phyloP scores from a whole-genome alignment of 345 rosid species.

The Bruguiera sexangula region DNA sequence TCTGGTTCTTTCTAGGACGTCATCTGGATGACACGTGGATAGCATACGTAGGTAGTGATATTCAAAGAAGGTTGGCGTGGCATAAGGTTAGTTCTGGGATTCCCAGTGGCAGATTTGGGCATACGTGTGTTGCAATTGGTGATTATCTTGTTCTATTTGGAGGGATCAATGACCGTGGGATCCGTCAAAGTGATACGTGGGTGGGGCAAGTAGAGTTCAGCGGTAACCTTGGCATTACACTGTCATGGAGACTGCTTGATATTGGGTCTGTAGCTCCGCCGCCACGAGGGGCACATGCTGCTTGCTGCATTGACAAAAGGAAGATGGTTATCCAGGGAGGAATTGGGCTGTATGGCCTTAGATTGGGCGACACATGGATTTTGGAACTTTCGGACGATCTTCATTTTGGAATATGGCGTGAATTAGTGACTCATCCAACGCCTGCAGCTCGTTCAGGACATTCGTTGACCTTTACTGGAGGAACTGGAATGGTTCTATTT shows the following conservation, averaged over 20 bases:
- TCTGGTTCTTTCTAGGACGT: slow-evolving; percentile 48
- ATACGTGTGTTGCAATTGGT: slow-evolving; percentile 60
- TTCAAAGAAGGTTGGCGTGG: slow-evolving; percentile 50
- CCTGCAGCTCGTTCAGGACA: slow-evolving; percentile 98
- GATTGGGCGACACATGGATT: slow-evolving; percentile 85
- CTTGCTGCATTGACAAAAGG: slow-evolving; percentile 58
- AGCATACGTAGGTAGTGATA: slow-evolving; percentile 53
- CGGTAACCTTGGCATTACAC: slow-evolving; percentile 38
- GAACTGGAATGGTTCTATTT: slow-evolving; percentile 52
- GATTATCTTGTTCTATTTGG: slow-evolving; percentile 70
- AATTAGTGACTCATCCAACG: slow-evolving; percentile 47
- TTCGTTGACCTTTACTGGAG: slow-evolving; percentile 64
- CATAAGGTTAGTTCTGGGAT: slow-evolving; percentile 60
- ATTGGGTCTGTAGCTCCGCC: slow-evolving; percentile 59
- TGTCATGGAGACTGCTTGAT: slow-evolving; percentile 67
- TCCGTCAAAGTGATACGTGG: slow-evolving; percentile 85
- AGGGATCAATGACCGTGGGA: slow-evolving; percentile 85
- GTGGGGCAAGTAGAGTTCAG: slow-evolving; percentile 51
- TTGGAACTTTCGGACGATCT: slow-evolving; percentile 64
- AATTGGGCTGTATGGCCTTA: slow-evolving; percentile 61
- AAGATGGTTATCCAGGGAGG: slow-evolving; percentile 89
- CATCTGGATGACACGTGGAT: slow-evolving; percentile 98
- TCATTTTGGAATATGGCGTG: slow-evolving; percentile 58
- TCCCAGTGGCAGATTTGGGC: slow-evolving; percentile 95
- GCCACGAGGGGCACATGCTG: slow-evolving; percentile 91